Conservation (phyloP, 768 basidiomycete genomes). For the Lentinula boryana region DNA sequence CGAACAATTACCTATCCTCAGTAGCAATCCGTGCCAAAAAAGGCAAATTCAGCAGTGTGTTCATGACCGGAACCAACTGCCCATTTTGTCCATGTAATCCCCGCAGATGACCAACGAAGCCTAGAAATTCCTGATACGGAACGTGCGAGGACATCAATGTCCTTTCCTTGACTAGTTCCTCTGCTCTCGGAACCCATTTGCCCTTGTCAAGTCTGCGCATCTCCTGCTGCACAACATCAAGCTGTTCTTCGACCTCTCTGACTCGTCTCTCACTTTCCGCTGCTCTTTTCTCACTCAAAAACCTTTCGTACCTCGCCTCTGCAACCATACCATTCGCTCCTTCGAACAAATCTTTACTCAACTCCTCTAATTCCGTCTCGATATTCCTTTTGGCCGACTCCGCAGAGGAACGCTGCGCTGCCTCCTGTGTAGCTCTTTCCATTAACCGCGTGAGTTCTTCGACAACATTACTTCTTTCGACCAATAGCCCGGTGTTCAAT, state of each 20-base stretch:
- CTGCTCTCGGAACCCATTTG: slow-evolving; percentile 42
- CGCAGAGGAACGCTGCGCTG: slow-evolving; percentile 84
- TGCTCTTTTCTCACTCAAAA: slow-evolving; percentile 66
- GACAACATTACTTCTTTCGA: slow-evolving; percentile 88
- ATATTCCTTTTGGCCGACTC: slow-evolving; percentile 78
- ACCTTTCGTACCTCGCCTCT: slow-evolving; percentile 69
- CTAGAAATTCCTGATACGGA: slow-evolving; percentile 76
- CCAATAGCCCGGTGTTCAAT: slow-evolving; percentile 85
- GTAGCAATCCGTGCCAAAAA: slow-evolving; percentile 68
- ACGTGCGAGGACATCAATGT: slow-evolving; percentile 53
- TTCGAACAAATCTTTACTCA: slow-evolving; percentile 83
- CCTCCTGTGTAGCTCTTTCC: slow-evolving; percentile 94
- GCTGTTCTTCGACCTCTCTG: slow-evolving; percentile 81
- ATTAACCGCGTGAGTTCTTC: slow-evolving; percentile 89
- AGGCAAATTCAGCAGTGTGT: slow-evolving; percentile 69
- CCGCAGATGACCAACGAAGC: slow-evolving; percentile 75
- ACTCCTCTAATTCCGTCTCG: slow-evolving; percentile 91
- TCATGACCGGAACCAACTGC: slow-evolving; percentile 60
- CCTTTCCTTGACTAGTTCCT: slow-evolving; percentile 65
- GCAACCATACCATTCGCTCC: slow-evolving; percentile 99
- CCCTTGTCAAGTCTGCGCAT: slow-evolving; percentile 67
- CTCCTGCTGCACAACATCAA: slow-evolving; percentile 77
- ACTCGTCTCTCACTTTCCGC: slow-evolving; percentile 72
- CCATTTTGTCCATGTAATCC: slow-evolving; percentile 47
- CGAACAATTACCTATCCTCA: slow-evolving; percentile 79